Evolutionary conservation across 192 early-diverging fungal species (phyloP).

Genomic region (Backusella tarrabulga): DNA sequence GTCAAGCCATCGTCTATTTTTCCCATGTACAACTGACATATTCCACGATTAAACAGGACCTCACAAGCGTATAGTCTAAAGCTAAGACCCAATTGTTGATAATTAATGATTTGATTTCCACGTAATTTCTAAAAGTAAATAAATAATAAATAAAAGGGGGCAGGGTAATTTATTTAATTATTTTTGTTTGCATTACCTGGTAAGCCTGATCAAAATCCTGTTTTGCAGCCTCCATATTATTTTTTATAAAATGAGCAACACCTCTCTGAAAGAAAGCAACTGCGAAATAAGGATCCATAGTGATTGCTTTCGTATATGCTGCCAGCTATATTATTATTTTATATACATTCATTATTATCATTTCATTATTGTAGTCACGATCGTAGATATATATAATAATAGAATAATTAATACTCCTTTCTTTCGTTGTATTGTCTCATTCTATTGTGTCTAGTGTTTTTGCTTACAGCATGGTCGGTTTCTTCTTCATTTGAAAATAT

Average conservation of each 20-base stretch:
- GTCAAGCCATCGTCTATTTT: slow-evolving; percentile 66
- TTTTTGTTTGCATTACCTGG: slow-evolving; percentile 44
- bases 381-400: background rate
- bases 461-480: slow-evolving; percentile 80
- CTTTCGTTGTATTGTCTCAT: background rate
- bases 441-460: background rate
- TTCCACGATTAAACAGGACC: slow-evolving; percentile 87
- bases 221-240: slow-evolving; percentile 69
- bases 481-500: slow-evolving; percentile 72
- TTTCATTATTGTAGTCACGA: background rate
- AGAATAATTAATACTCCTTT: background rate
- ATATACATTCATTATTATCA: background rate
- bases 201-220: slow-evolving; percentile 81
- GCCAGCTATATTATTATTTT: slow-evolving; percentile 54
- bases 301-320: slow-evolving; percentile 71
- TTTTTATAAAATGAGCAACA: slow-evolving; percentile 73
- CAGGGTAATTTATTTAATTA: background rate
- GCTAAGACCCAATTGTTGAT: slow-evolving; percentile 89
- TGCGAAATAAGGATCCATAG: slow-evolving; percentile 84
- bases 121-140: slow-evolving; percentile 58
- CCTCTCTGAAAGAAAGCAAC: slow-evolving; percentile 94
- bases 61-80: slow-evolving; percentile 90
- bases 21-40: slow-evolving; percentile 76
- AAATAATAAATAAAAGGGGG: slow-evolving; percentile 6
- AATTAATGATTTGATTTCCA: slow-evolving; percentile 90